A percentile compares a stretch with the other conserved stretches of the same genome.
phyloP scores from a whole-genome alignment of 108 stramenopile genomes.

The Cyclotella baltica region DNA sequence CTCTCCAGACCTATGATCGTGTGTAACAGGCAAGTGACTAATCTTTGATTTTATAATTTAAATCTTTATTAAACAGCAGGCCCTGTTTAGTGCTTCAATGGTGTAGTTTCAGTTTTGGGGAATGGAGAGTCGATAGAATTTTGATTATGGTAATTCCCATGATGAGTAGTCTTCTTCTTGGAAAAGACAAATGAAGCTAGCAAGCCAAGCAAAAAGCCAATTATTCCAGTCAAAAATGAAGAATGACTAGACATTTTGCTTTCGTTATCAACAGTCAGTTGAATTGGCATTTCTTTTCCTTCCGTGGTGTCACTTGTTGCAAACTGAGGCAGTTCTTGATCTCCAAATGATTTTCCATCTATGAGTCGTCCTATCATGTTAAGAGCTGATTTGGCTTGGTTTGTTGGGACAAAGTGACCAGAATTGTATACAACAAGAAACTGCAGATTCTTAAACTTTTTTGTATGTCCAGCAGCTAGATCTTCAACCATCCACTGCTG shows the following conservation, averaged over 20 bases:
- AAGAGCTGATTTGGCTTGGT: conserved; percentile 55
- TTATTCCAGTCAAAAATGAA: conserved; percentile 18
- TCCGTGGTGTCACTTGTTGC: not conserved
- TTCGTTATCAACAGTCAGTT: not conserved
- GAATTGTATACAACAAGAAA: conserved; percentile 72
- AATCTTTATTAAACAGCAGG: not conserved
- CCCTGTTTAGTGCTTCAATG: not conserved
- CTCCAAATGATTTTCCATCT: conserved; percentile 50
- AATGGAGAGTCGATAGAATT: conserved; percentile 7
- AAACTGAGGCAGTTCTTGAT: conserved; percentile 54
- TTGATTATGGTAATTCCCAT: conserved; percentile 9
- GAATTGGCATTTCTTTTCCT: not conserved
- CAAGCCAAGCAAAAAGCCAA: conserved; percentile 37
- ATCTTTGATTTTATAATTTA: not conserved
- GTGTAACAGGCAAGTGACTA: too few relatives aligned
- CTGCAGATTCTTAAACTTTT: conserved; percentile 55
- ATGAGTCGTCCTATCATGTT: conserved; percentile 67
- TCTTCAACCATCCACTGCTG: conserved; percentile 62
- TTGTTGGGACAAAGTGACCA: conserved; percentile 77
- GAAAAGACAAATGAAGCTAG: conserved; percentile 5
- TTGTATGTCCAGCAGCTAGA: conserved; percentile 62
- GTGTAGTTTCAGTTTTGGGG: conserved; percentile 23
- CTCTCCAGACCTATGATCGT: too few relatives aligned
- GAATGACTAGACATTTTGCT: not conserved
- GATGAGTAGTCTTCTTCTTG: not conserved